These are phyloP conservation scores for Aspergillus sp. DNA, from an alignment of 2,329 filamentous ascomycete genomes.

Conservation along the genomic window DNA sequence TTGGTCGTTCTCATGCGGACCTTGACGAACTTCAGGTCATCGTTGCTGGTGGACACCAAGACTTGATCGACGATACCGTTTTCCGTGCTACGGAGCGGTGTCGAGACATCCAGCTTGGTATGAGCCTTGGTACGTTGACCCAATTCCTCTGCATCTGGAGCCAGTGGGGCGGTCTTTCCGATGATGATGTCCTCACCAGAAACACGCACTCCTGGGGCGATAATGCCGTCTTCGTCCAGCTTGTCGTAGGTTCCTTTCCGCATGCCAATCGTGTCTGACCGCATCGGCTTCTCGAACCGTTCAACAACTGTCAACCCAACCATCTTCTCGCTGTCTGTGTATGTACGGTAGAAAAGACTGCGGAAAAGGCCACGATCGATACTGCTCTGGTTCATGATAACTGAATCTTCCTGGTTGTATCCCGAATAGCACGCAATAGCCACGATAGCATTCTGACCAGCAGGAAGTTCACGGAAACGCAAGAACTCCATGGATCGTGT, in stretches of 20 bases:
- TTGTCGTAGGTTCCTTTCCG: constrained; percentile 98
- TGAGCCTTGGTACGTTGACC: constrained; percentile 88
- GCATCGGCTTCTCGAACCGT: constrained; percentile 91
- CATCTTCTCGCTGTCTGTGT: constrained; percentile 95
- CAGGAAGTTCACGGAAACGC: constrained; percentile 95
- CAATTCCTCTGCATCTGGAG: constrained; percentile 87
- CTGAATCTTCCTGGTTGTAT: constrained; percentile 99
- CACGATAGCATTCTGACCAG: constrained; percentile 96
- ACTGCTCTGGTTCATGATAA: constrained; percentile 99
- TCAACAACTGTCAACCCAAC: constrained; percentile 92
- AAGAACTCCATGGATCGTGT: constrained; percentile 98
- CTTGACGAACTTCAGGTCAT: constrained; percentile 94
- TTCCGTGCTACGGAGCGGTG: constrained; percentile 89
- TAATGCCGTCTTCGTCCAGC: constrained; percentile 92
- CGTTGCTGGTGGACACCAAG: constrained; percentile 88
- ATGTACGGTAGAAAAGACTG: constrained; percentile 95
- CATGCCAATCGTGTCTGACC: constrained; percentile 82
- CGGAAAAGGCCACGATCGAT: constrained; percentile 97
- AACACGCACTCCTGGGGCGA: constrained; percentile 89
- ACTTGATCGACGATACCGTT: constrained; percentile 96
- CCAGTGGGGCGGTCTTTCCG: constrained; percentile 94
- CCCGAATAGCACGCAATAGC: constrained; percentile 97
- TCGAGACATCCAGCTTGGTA: constrained; percentile 92
- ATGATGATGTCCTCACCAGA: constrained; percentile 99
- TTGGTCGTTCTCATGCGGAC: constrained; percentile 97